These are phyloP conservation scores for Suillus sp. DNA, from an alignment of 768 basidiomycete species.

Conservation along the genomic window DNA sequence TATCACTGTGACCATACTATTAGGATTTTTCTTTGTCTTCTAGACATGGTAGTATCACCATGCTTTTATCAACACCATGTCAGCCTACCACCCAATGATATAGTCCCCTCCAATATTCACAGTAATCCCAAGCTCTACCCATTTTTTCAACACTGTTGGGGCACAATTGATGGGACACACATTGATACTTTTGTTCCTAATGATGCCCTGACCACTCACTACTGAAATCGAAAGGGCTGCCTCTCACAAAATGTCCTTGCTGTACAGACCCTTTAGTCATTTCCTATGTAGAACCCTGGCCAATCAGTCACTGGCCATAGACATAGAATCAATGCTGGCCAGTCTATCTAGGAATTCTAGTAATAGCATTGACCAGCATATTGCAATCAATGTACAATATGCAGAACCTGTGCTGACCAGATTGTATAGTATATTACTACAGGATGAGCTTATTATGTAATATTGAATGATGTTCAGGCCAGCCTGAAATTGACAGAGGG, in stretches of 20 bases:
- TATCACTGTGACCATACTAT: no score
- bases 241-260: conserved; percentile 30
- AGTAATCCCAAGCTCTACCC: conserved; percentile 28
- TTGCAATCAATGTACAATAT: background rate
- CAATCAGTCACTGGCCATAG: no score
- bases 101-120: conserved; percentile 21
- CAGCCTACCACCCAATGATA: conserved; percentile 17
- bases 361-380: conserved; percentile 1
- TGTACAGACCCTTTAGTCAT: no score
- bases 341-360: background rate
- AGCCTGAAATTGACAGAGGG: background rate
- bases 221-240: conserved; percentile 30
- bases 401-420: background rate
- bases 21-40: conserved; percentile 22
- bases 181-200: conserved; percentile 26
- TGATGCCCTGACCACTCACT: conserved; percentile 18
- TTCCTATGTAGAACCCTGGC: no score
- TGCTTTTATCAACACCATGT: conserved; percentile 29
- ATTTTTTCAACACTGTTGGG: conserved; percentile 26
- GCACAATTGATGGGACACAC: conserved; percentile 33
- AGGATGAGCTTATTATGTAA: background rate
- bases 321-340: background rate
- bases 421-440: conserved; percentile 2
- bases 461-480: no score
- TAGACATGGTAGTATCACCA: conserved; percentile 18